Percentiles rank a stretch among this genome's conserved stretches.
These are phyloP conservation scores for Umbellularia californica DNA, from an alignment of 164 flowering plant species.

Conservation along the genomic window DNA sequence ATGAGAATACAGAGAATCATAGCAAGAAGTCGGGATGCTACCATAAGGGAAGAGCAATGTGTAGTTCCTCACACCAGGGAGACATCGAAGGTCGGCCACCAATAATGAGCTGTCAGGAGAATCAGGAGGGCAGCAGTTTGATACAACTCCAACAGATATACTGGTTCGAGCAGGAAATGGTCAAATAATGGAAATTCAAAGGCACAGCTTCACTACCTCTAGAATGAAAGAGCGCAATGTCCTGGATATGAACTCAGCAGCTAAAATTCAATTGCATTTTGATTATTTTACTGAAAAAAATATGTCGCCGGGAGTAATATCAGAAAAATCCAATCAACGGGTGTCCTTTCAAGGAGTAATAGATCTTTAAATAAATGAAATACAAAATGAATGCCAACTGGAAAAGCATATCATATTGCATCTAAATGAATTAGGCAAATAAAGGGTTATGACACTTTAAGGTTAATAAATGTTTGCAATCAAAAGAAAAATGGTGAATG, in stretches of 20 bases:
- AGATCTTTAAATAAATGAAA: neutral
- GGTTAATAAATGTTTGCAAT: no score
- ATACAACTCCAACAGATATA: conserved; percentile 66
- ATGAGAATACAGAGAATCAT: conserved; percentile 13
- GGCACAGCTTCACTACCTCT: neutral
- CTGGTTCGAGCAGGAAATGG: conserved; percentile 43
- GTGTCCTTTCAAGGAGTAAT: neutral
- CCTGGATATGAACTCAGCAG: neutral
- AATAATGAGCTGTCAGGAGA: conserved; percentile 50
- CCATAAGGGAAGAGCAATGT: conserved; percentile 7
- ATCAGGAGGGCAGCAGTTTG: conserved; percentile 65
- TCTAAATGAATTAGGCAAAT: no score
- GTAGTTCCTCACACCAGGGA: conserved; percentile 63
- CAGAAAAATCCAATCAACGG: neutral
- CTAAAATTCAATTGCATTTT: conserved; percentile 2
- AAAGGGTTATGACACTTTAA: no score
- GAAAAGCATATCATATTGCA: no score
- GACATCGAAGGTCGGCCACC: conserved; percentile 93
- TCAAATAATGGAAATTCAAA: conserved; percentile 9
- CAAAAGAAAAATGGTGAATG: no score
- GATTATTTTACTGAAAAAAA: conserved; percentile 1
- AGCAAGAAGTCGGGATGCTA: conserved; percentile 3
- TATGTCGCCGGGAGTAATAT: neutral
- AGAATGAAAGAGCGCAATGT: neutral
- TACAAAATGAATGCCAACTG: no score